phyloP scores from a whole-genome alignment of 345 rosid species.

The Nephelium lappaceum region DNA sequence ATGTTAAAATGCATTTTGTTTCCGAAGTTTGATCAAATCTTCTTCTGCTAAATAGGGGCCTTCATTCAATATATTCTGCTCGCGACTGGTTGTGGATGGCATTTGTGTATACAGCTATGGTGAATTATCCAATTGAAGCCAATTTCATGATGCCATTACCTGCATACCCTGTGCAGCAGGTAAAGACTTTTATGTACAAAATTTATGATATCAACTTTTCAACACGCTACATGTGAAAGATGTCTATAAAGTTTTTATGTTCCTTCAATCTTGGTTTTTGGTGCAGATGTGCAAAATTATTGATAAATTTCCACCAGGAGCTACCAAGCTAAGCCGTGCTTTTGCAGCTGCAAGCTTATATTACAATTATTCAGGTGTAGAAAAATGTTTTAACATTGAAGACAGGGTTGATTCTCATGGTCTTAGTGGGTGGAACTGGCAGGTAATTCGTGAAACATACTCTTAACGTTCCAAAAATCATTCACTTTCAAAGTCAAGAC shows the following conservation, averaged over 20 bases:
- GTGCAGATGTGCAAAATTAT: too few species aligned
- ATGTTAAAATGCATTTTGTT: background rate
- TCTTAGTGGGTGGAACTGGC: constrained; percentile 74
- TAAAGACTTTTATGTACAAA: constrained; percentile 14
- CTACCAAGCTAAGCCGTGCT: too few species aligned
- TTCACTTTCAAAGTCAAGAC: too few species aligned
- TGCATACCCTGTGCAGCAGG: constrained; percentile 73
- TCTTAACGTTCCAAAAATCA: background rate
- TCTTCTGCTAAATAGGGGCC: constrained; percentile 35
- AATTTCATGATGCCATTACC: constrained; percentile 79
- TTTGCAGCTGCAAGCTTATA: too few species aligned
- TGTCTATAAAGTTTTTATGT: background rate
- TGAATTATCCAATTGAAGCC: constrained; percentile 73
- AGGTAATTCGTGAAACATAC: constrained; percentile 38
- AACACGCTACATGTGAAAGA: background rate
- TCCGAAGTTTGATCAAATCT: constrained; percentile 1
- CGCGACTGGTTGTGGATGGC: constrained; percentile 64
- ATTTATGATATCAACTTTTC: background rate
- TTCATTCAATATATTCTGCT: constrained; percentile 47
- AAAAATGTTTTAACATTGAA: constrained; percentile 69
- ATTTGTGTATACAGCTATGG: constrained; percentile 58
- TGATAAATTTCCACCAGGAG: too few species aligned
- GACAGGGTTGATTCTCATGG: constrained; percentile 60
- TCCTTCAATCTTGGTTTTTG: background rate
- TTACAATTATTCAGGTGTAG: constrained; percentile 49